Evolutionary conservation across 345 rosid genomes (phyloP), one percentile per base, ranked within the genome.

Genomic region (Arabis hirsuta): DNA sequence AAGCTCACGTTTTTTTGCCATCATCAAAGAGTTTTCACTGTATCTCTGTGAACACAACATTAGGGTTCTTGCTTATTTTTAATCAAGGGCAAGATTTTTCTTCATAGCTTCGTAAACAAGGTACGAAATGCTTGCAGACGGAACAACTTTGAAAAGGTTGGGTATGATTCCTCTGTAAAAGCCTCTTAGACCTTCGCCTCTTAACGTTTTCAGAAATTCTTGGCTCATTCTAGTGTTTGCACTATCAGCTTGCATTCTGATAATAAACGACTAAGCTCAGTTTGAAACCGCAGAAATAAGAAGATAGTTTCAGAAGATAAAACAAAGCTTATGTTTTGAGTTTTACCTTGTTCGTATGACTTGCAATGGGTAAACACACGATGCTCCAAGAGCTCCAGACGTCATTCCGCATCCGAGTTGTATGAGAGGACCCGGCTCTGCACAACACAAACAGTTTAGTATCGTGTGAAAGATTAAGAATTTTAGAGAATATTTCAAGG

Each of bases 141-240:
- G 89, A 24, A 84, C 77, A 19, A 83, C 86, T 57, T 92, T 92
- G 68, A 95, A 92, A 76, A 95, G 86, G 69, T 92, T 95, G 4
- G 99, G 99, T 29, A 92, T 80, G 41, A 95, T 81, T 68, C 99
- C 99, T 82, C 90, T 92, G 84, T 92, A 95, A 62, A 95, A 95
- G 26, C 98, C 99, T 80, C 89, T 77, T 36, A 68, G 54, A 58
- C 98, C 96, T 85, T 95, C 99, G 1, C 82, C 83, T 80, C 55
- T 72, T 29, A 90, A 69, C 12, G 99, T 92, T 79, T 86, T 90
- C 82, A 85, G 50, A 70, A 95, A 91, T 58, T 91, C 97, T 69
- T 90, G 94, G 50, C 86, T 79, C 99, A 95, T 90, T 48, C 84
- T 91, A 3, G 83, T 83, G 4, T 82, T 42, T 52, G 70, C 56